Evolutionary conservation across 176 grass and related monocot genomes (phyloP), one percentile per base, ranked within the genome.

Genomic region (Eragrostis nindensis): DNA sequence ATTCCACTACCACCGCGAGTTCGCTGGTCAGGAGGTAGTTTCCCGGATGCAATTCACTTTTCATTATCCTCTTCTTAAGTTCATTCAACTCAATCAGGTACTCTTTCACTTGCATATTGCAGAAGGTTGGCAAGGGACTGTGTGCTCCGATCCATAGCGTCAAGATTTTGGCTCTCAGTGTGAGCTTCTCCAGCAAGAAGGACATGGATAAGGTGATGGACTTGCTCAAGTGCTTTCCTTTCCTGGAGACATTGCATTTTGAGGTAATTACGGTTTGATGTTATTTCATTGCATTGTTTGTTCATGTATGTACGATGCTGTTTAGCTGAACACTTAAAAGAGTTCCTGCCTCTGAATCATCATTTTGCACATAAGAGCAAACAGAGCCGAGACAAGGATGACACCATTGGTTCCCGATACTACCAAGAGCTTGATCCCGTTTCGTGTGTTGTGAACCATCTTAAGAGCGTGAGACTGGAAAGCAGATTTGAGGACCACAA

Each of bases 401-500:
- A 56, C 21, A 46, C 59, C 22, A 48, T 80, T 80, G 84, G 22
- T 40, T 41, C 50, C 42, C 8, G 38, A 62, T 80, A 59, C 76
- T 59, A 41, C 62, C 61, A 74, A 32, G 66, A 68, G 40, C 49
- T 66, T 64, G 15, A 60, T 68, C 70, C 70, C 40, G 66, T 67
- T 73, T 25, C 25, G n/a, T 66, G 84, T 80, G 30, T 86, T 66
- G 42, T 56, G 62, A 80, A 79, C 62, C 49, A 86, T 80, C 84
- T 86, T 26, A 80, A 80, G 61, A 74, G 40, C 21, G 76, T 74
- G 49, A 80, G 50, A 45, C 49, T 86, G 62, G 77, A 68, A 86
- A 80, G 59, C 18, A 7, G 22, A 30, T 7, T 6, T 19, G 11
- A 45, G 17, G 46, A 40, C 39, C 27, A 0, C 43, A 32, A 45